Percentiles rank a stretch among this genome's conserved stretches.
Evolutionary conservation across 768 basidiomycete genomes (phyloP).

Genomic region (Suillus plorans): DNA sequence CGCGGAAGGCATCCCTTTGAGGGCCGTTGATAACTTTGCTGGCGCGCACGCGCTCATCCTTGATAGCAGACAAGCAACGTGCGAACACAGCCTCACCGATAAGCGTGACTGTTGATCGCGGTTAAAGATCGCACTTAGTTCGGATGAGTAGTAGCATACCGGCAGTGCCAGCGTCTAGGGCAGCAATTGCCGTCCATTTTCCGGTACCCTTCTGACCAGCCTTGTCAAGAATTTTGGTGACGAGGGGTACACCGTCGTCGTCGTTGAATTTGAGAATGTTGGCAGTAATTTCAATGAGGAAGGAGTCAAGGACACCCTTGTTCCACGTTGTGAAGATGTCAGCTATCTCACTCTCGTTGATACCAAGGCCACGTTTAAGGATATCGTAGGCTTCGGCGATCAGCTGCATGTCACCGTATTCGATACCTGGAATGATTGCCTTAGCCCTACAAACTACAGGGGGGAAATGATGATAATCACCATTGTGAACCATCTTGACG

Average conservation of each 20-base stretch:
- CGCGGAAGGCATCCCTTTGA: conserved; percentile 89
- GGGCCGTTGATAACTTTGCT: conserved; percentile 91
- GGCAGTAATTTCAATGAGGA: conserved; percentile 97
- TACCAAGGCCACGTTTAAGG: conserved; percentile 92
- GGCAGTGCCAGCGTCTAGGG: conserved; percentile 87
- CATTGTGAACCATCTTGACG: conserved; percentile 99
- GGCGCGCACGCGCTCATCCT: conserved; percentile 91
- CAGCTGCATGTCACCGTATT: conserved; percentile 99
- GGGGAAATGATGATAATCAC: conserved; percentile 38
- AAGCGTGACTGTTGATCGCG: conserved; percentile 71
- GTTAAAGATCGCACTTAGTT: conserved; percentile 8
- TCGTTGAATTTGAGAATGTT: conserved; percentile 98
- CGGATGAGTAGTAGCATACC: conserved; percentile 45
- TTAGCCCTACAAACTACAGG: conserved; percentile 9
- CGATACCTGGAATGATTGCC: conserved; percentile 68
- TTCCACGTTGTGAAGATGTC: conserved; percentile 96
- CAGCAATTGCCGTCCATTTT: conserved; percentile 98
- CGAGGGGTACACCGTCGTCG: conserved; percentile 87
- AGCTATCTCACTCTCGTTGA: conserved; percentile 86
- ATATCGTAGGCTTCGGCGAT: conserved; percentile 99
- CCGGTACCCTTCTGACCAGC: conserved; percentile 99
- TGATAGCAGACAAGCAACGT: conserved; percentile 95
- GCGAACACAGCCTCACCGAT: conserved; percentile 99
- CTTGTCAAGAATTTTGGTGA: conserved; percentile 91
- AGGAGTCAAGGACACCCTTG: conserved; percentile 98